A percentile compares a stretch with the other conserved stretches of the same genome.
These are phyloP conservation scores for Kewa caespitosa DNA, from an alignment of 179 eudicot genomes.

Conservation along the genomic window DNA sequence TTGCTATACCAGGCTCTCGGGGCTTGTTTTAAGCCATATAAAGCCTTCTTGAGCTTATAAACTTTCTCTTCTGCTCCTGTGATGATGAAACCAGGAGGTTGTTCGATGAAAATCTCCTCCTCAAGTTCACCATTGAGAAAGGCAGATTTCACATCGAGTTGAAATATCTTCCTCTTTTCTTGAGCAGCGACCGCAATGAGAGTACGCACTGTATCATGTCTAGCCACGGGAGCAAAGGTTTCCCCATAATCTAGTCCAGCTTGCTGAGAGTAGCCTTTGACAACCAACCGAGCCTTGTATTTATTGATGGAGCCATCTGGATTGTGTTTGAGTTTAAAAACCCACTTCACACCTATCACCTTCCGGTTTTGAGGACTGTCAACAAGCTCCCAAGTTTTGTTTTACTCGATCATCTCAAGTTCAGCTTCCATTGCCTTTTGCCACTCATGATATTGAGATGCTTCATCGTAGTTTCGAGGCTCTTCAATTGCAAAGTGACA, in stretches of 20 bases:
- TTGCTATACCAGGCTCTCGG: slow-evolving; percentile 8
- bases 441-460: slow-evolving; percentile 1
- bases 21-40: slow-evolving; percentile 18
- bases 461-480: no score
- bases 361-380: slow-evolving; percentile 6
- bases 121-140: slow-evolving; percentile 5
- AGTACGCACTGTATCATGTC: slow-evolving; percentile 3
- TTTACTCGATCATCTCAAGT: slow-evolving; percentile 16
- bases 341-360: slow-evolving; percentile 21
- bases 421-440: slow-evolving; percentile 20
- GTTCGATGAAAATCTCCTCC: slow-evolving; percentile 18
- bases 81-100: slow-evolving; percentile 1
- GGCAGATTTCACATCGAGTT: slow-evolving; percentile 15
- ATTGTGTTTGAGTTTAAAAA: slow-evolving; percentile 15
- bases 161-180: slow-evolving; percentile 14
- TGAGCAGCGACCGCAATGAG: slow-evolving; percentile 6
- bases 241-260: slow-evolving; percentile 11
- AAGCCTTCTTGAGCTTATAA: neutral
- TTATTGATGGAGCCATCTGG: slow-evolving; percentile 12
- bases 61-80: slow-evolving; percentile 11
- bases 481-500: no score
- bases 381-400: slow-evolving; percentile 13
- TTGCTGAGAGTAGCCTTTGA: slow-evolving; percentile 13
- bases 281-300: slow-evolving; percentile 8
- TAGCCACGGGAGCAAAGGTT: no score